Evolutionary conservation across 1,284 basidiomycete species (phyloP).

Genomic region (Hortiboletus rubellus): DNA sequence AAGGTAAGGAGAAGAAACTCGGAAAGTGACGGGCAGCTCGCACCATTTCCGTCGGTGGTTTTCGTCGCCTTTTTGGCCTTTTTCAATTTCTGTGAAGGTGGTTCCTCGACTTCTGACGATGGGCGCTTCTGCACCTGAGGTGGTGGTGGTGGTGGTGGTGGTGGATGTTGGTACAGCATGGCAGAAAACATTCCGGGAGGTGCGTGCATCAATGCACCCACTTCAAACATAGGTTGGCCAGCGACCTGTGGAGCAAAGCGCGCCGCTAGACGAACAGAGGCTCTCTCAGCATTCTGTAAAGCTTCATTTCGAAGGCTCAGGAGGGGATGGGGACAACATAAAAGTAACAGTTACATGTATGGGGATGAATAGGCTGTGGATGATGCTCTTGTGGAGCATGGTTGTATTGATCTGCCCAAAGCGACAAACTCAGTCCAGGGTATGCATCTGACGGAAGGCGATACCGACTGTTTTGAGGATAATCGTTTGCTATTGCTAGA

Average conservation of each 20-base stretch:
- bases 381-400: slow-evolving; percentile 36
- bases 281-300: slow-evolving; percentile 53
- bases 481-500: slow-evolving; percentile 33
- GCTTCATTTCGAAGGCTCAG: slow-evolving; percentile 35
- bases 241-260: slow-evolving; percentile 43
- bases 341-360: slow-evolving; percentile 36
- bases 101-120: slow-evolving; percentile 38
- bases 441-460: slow-evolving; percentile 4
- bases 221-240: slow-evolving; percentile 37
- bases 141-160: slow-evolving; percentile 27
- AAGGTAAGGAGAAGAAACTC: slow-evolving; percentile 17
- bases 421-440: slow-evolving; percentile 18
- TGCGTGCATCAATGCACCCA: slow-evolving; percentile 36
- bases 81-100: slow-evolving; percentile 40
- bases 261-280: slow-evolving; percentile 56
- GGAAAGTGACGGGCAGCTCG: slow-evolving; percentile 10
- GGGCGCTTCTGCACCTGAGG: slow-evolving; percentile 40
- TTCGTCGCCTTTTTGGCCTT: slow-evolving; percentile 44
- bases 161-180: slow-evolving; percentile 34
- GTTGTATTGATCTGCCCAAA: slow-evolving; percentile 28
- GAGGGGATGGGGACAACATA: slow-evolving; percentile 12
- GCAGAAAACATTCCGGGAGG: slow-evolving; percentile 31
- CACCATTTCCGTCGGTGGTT: slow-evolving; percentile 36
- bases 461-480: slow-evolving; percentile 35
- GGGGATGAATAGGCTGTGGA: slow-evolving; percentile 29